Percentiles rank a stretch among this genome's conserved stretches.
These are phyloP conservation scores for Microcera coccophila DNA, from an alignment of 2,329 filamentous ascomycete species.

Conservation along the genomic window DNA sequence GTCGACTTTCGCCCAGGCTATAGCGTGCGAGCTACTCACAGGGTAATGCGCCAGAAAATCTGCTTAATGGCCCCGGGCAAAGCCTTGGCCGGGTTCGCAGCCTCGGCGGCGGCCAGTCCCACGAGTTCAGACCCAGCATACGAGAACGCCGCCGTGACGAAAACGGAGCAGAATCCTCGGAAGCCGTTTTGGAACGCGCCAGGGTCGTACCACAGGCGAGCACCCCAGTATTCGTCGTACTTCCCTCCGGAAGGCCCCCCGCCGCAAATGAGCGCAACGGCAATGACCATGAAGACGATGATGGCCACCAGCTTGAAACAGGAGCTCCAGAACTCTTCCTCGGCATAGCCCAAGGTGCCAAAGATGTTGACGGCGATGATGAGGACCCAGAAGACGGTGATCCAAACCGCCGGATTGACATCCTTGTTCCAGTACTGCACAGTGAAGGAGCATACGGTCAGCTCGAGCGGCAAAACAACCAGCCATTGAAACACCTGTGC, in stretches of 20 bases:
- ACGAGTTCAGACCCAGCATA: slow-evolving; percentile 67
- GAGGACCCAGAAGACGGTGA: slow-evolving; percentile 66
- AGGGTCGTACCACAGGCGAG: slow-evolving; percentile 21
- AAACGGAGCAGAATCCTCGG: slow-evolving; percentile 64
- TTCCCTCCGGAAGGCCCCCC: not conserved
- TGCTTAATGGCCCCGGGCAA: slow-evolving; percentile 79
- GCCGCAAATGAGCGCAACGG: not conserved
- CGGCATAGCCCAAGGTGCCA: not conserved
- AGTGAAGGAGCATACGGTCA: slow-evolving; percentile 75
- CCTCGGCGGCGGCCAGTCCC: slow-evolving; percentile 67
- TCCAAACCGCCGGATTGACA: slow-evolving; percentile 66
- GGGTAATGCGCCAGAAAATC: slow-evolving; percentile 53
- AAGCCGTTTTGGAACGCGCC: slow-evolving; percentile 64
- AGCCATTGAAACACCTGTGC: slow-evolving; percentile 63
- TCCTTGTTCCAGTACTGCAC: slow-evolving; percentile 67
- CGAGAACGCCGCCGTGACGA: slow-evolving; percentile 66
- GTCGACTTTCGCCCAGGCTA: not conserved
- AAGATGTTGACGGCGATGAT: not conserved
- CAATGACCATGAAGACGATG: not conserved
- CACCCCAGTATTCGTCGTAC: not conserved
- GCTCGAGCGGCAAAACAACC: slow-evolving; percentile 70
- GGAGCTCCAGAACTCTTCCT: not conserved
- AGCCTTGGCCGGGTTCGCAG: slow-evolving; percentile 62
- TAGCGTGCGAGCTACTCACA: slow-evolving; percentile 27
- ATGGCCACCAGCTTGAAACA: not conserved